Base-by-base conservation (phyloP, 805 yeast genomes). In the Kluyveromyces wickerhamii region DNA sequence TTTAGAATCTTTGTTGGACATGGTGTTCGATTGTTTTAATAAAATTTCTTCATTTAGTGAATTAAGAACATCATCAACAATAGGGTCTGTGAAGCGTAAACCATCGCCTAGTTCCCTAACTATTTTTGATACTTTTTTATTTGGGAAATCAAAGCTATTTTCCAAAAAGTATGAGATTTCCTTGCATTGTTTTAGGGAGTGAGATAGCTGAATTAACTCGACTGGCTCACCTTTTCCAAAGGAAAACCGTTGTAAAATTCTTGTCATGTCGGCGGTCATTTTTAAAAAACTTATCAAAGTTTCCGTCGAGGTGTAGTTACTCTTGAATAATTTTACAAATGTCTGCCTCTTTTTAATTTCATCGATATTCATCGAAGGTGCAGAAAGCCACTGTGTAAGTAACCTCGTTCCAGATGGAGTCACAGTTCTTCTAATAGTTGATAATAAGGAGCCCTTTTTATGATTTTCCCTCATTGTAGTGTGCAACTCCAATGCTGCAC, bases 391-490 rank as follows among this genome's bases (percentile, higher is more conserved):
- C 34, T 78, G 77, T 6, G 79, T 71, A 9, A 92, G 59, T n/a
- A 82, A 50, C 27, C 97, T 63, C 0, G 94, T 63, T 0, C 97
- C 97, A 0, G 92, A 77, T 1, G 79, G 67, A 0, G 97, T 86
- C 3, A 72, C 74, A 0, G 97, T 89, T 34, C 80, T 62, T 38
- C 74, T 72, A 3, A 92, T 70, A 0, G 81, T 69, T n/a, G 74
- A 71, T 4, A 84, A 62, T 15, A 89, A 56, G 0, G 95, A 77
- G 0, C 95, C 95, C 6, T 67, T 68, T n/a, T 57, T 62, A 11
- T 74, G 67, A 10, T 70, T 68, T 7, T 72, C 71, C 37, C 83
- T 59, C 5, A 75, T 69, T 0, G 85, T 77, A 34, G 64, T 60
- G 29, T 73, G 71, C 16, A 87, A 58, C 48, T 87, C 96, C 21